Percentiles rank a stretch among this genome's conserved stretches.
Evolutionary conservation across 225 moss, liverwort and hornwort genomes (phyloP).

Genomic region (Pseudisothecium myosuroides): DNA sequence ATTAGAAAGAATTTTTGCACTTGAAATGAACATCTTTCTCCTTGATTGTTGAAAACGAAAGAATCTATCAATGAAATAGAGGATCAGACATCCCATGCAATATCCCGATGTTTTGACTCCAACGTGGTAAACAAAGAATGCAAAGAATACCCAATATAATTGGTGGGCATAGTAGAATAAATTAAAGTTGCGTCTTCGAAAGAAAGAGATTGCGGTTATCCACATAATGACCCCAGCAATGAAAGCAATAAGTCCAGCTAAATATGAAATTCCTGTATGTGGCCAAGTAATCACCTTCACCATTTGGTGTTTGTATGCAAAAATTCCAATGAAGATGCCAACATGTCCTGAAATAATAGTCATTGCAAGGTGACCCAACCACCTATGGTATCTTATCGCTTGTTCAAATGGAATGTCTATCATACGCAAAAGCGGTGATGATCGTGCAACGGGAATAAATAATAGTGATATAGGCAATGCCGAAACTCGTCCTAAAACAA

Average conservation of each 20-base stretch:
- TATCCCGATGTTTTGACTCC: not conserved
- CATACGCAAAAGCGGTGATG: not conserved
- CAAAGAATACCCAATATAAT: not conserved
- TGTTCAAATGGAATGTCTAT: not conserved
- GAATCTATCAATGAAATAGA: not conserved
- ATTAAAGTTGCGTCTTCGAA: not conserved
- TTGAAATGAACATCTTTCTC: not conserved
- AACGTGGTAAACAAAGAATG: not conserved
- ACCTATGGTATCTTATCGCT: not conserved
- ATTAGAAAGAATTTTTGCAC: not conserved
- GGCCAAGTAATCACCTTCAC: not conserved
- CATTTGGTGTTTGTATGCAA: not conserved
- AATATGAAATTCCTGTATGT: not conserved
- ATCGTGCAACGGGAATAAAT: not conserved
- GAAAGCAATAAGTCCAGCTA: not conserved
- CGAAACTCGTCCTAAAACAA: not conserved
- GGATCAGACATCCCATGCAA: not conserved
- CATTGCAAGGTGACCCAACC: not conserved
- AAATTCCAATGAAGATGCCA: not conserved
- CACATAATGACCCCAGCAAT: not conserved
- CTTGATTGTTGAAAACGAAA: not conserved
- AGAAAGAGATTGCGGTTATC: not conserved
- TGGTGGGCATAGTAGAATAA: not conserved
- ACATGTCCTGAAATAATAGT: not conserved
- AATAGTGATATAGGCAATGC: not conserved